phyloP scores from a whole-genome alignment of 805 yeast genomes.

The Myxozyma melibiosi region DNA sequence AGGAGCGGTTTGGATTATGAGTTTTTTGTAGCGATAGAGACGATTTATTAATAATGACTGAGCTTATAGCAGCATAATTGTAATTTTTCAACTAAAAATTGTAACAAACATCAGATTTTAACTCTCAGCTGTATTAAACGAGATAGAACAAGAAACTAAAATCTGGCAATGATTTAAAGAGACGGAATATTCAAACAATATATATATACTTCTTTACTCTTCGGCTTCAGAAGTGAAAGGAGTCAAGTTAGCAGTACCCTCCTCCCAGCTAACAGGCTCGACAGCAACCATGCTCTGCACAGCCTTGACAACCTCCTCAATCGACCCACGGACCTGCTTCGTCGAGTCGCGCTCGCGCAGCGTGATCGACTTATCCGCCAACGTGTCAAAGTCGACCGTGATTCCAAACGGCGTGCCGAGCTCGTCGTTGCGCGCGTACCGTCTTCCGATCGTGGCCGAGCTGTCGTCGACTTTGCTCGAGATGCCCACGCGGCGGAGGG shows the following conservation, averaged over 20 bases:
- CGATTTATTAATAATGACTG: neutral
- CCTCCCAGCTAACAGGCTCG: constrained; percentile 76
- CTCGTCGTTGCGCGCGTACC: constrained; percentile 98
- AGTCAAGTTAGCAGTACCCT: constrained; percentile 72
- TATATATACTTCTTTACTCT: neutral
- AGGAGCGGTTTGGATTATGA: neutral
- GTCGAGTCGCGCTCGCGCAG: constrained; percentile 97
- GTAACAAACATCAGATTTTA: neutral
- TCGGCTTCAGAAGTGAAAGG: constrained; percentile 62
- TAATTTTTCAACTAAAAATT: neutral
- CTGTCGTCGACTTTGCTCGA: constrained; percentile 97
- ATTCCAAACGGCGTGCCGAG: constrained; percentile 98
- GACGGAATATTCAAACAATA: neutral
- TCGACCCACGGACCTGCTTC: constrained; percentile 91
- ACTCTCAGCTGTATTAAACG: neutral
- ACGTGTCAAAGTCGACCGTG: constrained; percentile 93
- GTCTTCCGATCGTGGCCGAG: constrained; percentile 95
- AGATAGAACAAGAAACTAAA: neutral
- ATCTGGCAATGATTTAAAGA: neutral
- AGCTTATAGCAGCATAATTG: too few relatives aligned
- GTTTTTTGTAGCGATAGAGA: neutral
- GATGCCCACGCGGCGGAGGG: constrained; percentile 76
- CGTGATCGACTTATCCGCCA: constrained; percentile 84
- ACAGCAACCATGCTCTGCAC: constrained; percentile 69
- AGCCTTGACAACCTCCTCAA: constrained; percentile 68